Evolutionary conservation across 192 early-diverging fungal genomes (phyloP).

Genomic region (Rhizoclosmatium globosum): DNA sequence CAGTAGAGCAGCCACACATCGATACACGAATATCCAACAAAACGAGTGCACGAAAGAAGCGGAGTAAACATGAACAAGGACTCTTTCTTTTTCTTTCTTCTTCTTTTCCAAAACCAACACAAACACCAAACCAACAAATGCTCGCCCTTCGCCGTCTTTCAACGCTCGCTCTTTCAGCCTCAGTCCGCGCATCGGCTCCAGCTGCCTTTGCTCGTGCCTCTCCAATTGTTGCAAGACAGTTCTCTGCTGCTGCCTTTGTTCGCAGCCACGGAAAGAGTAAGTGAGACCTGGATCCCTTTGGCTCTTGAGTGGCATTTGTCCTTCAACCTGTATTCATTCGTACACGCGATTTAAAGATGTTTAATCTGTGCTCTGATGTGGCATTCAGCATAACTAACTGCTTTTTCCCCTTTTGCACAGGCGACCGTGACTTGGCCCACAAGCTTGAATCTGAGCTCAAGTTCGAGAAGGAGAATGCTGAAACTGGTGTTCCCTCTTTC

Average conservation of each 20-base stretch:
- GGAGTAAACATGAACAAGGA: too few species aligned
- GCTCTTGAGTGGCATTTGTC: too few species aligned
- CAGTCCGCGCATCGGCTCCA: neutral
- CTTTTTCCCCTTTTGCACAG: conserved; percentile 30
- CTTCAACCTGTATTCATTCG: too few species aligned
- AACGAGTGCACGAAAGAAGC: too few species aligned
- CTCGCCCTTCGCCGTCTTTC: neutral
- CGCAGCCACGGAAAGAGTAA: conserved; percentile 25
- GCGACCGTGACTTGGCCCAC: conserved; percentile 75
- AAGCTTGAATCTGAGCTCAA: conserved; percentile 77
- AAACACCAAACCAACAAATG: neutral
- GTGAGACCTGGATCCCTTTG: too few species aligned
- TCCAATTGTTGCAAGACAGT: neutral
- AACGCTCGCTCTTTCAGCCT: neutral
- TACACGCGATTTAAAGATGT: too few species aligned
- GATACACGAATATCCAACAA: neutral
- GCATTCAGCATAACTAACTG: too few species aligned
- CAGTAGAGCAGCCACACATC: too few species aligned
- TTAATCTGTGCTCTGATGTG: too few species aligned
- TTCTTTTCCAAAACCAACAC: neutral
- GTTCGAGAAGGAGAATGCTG: conserved; percentile 73
- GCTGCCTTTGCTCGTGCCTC: neutral
- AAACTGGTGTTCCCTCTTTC: conserved; percentile 70
- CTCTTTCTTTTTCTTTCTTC: neutral
- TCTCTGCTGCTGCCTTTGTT: conserved; percentile 16